These are phyloP conservation scores for Tetradesmus lagerheimii DNA, from an alignment of 139 green algal genomes.

Conservation along the genomic window DNA sequence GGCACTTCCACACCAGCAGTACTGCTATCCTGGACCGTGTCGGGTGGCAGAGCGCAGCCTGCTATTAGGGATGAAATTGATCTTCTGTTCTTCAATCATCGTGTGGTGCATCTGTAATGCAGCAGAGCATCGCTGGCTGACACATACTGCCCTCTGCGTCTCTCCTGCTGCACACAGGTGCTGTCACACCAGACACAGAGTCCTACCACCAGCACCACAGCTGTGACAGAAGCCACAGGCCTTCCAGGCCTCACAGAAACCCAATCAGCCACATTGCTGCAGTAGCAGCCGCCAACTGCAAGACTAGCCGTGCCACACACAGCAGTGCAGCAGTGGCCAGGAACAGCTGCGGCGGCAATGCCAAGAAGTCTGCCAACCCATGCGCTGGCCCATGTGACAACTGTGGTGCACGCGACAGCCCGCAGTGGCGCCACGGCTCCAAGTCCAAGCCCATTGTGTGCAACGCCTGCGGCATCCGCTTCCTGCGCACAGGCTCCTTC, in stretches of 20 bases:
- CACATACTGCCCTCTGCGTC: background rate
- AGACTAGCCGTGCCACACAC: background rate
- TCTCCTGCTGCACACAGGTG: background rate
- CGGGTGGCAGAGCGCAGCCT: too few relatives aligned
- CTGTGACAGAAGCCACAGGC: background rate
- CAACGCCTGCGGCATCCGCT: constrained; percentile 72
- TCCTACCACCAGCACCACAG: background rate
- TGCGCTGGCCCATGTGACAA: constrained; percentile 44
- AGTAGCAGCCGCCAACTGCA: background rate
- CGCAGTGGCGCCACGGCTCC: constrained; percentile 65
- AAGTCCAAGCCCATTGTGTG: constrained; percentile 63
- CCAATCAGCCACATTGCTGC: background rate
- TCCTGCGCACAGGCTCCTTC: constrained; percentile 52
- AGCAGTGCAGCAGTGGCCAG: background rate
- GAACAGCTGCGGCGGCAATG: background rate
- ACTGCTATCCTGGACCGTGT: background rate
- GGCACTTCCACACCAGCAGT: background rate
- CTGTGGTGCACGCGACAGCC: constrained; percentile 37
- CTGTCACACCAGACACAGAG: background rate
- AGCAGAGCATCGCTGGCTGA: background rate
- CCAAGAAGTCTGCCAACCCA: constrained; percentile 15
- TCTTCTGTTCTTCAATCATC: too few relatives aligned
- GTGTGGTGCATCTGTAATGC: too few relatives aligned
- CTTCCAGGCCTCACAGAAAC: background rate
- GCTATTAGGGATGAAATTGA: too few relatives aligned